A percentile compares a stretch with the other conserved stretches of the same genome.
Conservation (phyloP, 768 basidiomycete genomes). For the Aureoboletus auriporus region DNA sequence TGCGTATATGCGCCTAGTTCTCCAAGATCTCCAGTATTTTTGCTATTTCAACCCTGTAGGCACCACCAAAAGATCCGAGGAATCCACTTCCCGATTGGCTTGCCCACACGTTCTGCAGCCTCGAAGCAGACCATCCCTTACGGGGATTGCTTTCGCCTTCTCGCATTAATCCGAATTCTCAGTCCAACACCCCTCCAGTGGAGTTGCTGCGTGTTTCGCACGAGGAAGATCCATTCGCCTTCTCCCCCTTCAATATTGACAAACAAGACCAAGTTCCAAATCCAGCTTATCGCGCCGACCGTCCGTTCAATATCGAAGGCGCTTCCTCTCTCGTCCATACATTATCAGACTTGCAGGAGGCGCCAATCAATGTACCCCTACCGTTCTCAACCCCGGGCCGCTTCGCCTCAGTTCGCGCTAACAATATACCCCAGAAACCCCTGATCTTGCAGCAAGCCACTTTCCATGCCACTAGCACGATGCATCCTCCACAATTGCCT, state of each 20-base stretch:
- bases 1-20: conserved; percentile 27
- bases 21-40: conserved; percentile 10
- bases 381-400: conserved; percentile 27
- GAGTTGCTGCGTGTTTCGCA: conserved; percentile 3
- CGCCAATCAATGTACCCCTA: background rate
- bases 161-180: conserved; percentile 3
- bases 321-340: background rate
- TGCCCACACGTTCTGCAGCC: conserved; percentile 43
- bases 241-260: conserved; percentile 23
- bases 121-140: conserved; percentile 35
- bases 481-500: conserved; percentile 8
- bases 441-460: conserved; percentile 7
- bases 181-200: background rate
- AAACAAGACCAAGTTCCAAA: conserved; percentile 1
- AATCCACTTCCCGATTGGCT: conserved; percentile 54
- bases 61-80: conserved; percentile 18
- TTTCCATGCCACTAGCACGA: conserved; percentile 6
- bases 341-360: background rate
- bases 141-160: conserved; percentile 28
- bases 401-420: conserved; percentile 11
- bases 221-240: conserved; percentile 25
- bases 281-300: conserved; percentile 1
- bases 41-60: conserved; percentile 10
- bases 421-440: conserved; percentile 2
- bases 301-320: background rate